phyloP scores from a whole-genome alignment of 495 filamentous ascomycete species.

The Penicillium goetzii region DNA sequence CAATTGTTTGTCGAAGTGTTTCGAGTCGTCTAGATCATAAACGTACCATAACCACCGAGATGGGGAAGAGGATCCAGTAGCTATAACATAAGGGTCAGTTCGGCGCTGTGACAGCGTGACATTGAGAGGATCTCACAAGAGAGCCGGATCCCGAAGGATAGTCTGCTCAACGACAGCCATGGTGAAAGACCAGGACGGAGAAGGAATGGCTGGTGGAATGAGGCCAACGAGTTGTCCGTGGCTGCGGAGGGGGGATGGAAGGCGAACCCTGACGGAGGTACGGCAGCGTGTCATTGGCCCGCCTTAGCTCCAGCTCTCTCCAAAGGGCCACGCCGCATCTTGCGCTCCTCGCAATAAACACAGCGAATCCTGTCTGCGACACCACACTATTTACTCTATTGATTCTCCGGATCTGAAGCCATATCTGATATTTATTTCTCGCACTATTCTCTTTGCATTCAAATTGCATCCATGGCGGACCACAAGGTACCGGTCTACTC shows the following conservation, averaged over 20 bases:
- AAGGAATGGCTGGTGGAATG: constrained; percentile 1
- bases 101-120: constrained; percentile 9
- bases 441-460: neutral
- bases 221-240: constrained; percentile 9
- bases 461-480: constrained; percentile 36
- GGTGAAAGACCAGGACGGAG: constrained; percentile 56
- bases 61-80: constrained; percentile 98
- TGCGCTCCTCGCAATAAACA: constrained; percentile 32
- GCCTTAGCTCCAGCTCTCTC: constrained; percentile 43
- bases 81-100: constrained; percentile 50
- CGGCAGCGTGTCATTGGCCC: constrained; percentile 34
- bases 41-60: constrained; percentile 92
- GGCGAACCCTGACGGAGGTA: constrained; percentile 27
- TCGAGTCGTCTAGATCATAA: neutral
- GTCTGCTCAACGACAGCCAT: constrained; percentile 89
- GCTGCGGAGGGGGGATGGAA: constrained; percentile 12
- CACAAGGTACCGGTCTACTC: constrained; percentile 53
- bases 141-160: constrained; percentile 97
- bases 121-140: constrained; percentile 68
- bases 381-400: constrained; percentile 8
- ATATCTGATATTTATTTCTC: neutral
- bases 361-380: constrained; percentile 9
- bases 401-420: neutral
- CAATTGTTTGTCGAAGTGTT: neutral
- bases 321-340: constrained; percentile 53